These are phyloP conservation scores for Canavalia ensiformis DNA, from an alignment of 306 rosid genomes.

Conservation along the genomic window DNA sequence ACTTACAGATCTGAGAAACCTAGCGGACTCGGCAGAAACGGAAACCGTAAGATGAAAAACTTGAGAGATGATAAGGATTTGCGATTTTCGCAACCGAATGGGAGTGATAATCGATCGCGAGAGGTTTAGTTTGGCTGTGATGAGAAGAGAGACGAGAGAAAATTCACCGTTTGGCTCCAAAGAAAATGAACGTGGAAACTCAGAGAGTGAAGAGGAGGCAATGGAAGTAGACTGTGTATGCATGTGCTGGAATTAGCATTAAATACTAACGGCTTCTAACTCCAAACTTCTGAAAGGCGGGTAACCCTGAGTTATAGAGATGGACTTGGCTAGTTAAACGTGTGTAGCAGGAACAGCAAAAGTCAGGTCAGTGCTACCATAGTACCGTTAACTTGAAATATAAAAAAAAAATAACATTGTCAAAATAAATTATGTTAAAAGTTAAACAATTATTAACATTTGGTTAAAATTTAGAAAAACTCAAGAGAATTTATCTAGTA, in stretches of 20 bases:
- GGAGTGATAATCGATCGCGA: constrained; percentile 15
- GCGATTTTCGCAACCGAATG: constrained; percentile 25
- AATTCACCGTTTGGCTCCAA: constrained; percentile 24
- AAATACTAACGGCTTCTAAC: constrained; percentile 44
- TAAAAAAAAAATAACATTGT: no score
- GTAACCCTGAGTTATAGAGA: neutral
- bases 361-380: no score
- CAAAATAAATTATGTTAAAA: no score
- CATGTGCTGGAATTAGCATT: constrained; percentile 9
- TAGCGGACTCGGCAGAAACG: constrained; percentile 24
- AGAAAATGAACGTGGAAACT: constrained; percentile 33
- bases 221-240: neutral
- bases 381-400: no score
- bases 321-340: no score
- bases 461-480: no score
- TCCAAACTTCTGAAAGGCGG: constrained; percentile 39
- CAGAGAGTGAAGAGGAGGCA: neutral
- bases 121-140: constrained; percentile 7
- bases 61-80: constrained; percentile 24
- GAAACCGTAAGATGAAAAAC: neutral
- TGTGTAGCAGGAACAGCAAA: no score
- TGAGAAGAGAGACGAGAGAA: constrained; percentile 39
- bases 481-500: no score
- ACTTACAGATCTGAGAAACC: constrained; percentile 20
- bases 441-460: no score